Percentiles rank a stretch among this genome's conserved stretches.
Conservation (phyloP, 1,284 basidiomycete genomes). For the Amylostereum areolatum region DNA sequence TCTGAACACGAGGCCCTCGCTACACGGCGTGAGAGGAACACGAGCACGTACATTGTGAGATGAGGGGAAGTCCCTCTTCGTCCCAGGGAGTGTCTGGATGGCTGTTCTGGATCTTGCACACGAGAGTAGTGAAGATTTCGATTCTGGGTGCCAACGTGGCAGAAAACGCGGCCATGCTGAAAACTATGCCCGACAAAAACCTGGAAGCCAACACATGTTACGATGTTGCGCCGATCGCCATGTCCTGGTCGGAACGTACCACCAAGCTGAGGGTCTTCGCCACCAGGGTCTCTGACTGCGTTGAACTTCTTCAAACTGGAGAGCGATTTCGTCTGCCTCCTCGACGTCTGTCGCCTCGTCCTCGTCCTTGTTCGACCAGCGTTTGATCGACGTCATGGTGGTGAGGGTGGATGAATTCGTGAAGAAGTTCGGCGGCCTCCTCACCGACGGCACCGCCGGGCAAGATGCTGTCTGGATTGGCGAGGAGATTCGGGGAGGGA, state of each 20-base stretch:
- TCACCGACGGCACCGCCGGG: constrained; percentile 42
- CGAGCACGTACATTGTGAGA: neutral
- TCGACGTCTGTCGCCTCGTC: constrained; percentile 11
- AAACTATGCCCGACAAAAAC: constrained; percentile 48
- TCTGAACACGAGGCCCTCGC: neutral
- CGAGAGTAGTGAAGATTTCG: constrained; percentile 34
- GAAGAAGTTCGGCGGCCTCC: constrained; percentile 39
- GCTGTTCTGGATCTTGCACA: constrained; percentile 19
- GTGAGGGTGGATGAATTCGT: constrained; percentile 40
- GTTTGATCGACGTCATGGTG: constrained; percentile 30
- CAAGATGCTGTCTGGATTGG: constrained; percentile 31
- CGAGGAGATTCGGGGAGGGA: constrained; percentile 15
- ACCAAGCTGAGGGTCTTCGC: constrained; percentile 61
- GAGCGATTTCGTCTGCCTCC: constrained; percentile 19
- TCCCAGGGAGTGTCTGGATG: constrained; percentile 9
- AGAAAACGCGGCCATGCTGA: constrained; percentile 46
- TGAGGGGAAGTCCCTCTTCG: constrained; percentile 3
- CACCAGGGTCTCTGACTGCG: constrained; percentile 52
- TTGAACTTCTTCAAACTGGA: constrained; percentile 17
- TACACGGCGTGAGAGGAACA: neutral
- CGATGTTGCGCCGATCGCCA: neutral
- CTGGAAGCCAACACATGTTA: constrained; percentile 25
- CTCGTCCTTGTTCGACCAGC: constrained; percentile 22
- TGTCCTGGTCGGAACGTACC: constrained; percentile 37
- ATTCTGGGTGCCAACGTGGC: constrained; percentile 60